A percentile compares a stretch with the other conserved stretches of the same genome.
Conservation (phyloP, 1,139 yeast genomes). For the Lodderomyces parapsilosis region DNA sequence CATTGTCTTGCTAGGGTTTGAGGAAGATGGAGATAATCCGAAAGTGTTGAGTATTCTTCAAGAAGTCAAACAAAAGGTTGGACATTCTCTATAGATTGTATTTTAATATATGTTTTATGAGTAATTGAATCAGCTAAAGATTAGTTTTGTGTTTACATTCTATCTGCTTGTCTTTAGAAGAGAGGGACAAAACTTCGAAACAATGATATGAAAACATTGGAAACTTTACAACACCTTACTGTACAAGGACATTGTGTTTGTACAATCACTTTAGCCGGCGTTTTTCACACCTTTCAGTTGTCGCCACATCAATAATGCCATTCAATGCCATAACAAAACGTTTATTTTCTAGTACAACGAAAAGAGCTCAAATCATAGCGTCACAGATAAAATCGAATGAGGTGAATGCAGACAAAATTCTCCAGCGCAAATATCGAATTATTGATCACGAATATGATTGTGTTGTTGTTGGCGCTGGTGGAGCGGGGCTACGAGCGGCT, state of each 20-base stretch:
- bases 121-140: too few species aligned
- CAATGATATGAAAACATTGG: background rate
- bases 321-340: constrained; percentile 1
- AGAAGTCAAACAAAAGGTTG: constrained; percentile 2
- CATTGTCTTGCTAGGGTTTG: constrained; percentile 6
- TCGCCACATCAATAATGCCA: background rate
- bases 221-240: background rate
- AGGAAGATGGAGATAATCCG: constrained; percentile 2
- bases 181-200: background rate
- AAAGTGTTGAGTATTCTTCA: constrained; percentile 1
- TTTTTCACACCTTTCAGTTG: background rate
- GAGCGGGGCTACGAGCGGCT: constrained; percentile 98
- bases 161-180: background rate
- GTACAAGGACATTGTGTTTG: too few species aligned
- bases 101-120: too few species aligned
- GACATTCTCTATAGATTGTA: background rate
- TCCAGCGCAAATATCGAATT: constrained; percentile 78
- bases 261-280: background rate
- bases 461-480: constrained; percentile 98
- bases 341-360: constrained; percentile 1
- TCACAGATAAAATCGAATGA: constrained; percentile 16
- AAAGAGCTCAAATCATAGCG: constrained; percentile 34
- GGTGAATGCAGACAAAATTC: constrained; percentile 41
- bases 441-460: constrained; percentile 98
- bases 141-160: background rate